Evolutionary conservation across 345 rosid genomes (phyloP), one percentile per base, ranked within the genome.

Genomic region (Lumnitzera littorea): DNA sequence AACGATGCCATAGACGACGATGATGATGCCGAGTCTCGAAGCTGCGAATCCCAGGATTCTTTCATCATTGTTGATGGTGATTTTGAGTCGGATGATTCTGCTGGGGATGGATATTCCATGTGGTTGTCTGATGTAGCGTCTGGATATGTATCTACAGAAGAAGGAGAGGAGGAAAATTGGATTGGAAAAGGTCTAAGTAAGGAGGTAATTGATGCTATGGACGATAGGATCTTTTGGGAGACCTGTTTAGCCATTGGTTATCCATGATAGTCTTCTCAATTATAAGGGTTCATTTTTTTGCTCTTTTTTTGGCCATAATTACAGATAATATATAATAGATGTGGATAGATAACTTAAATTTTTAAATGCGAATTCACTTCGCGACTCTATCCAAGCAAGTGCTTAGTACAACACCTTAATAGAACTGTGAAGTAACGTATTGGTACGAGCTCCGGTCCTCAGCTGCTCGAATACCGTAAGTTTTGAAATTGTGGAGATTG

Each of bases 171-270:
- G 58, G 82, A 59, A 62, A 65, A 63, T 50, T 56, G 62, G 1
- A 68, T 53, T 59, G 13, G 56, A 47, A 43, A 25, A 13, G 68
- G 63, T 29, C 7, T 53, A 15, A 76, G 75, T 14, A 78, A 65
- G 61, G 75, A 76, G 52, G 67, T 52, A 10, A 64, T 70, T 63
- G 83, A 81, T 63, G 70, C 74, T 13, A 79, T 84, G 83, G 85
- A 81, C 62, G 90, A 84, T 49, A 67, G 73, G 14, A 72, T 73
- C 53, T 84, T 84, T 47, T 84, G 90, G 90, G 85, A 84, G 57
- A 76, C 85, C 50, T 84, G 90, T 71, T 67, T 84, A 65, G 87
- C 83, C 0, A 55, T 68, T 41, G 90, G 90, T 27, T 82, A 82
- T 63, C 85, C 90, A 11, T 27, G 31, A 27, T 27, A 1, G 31